Percentiles rank a stretch among this genome's conserved stretches.
Evolutionary conservation across 192 early-diverging fungal species (phyloP).

Genomic region (Podila clonocystis): DNA sequence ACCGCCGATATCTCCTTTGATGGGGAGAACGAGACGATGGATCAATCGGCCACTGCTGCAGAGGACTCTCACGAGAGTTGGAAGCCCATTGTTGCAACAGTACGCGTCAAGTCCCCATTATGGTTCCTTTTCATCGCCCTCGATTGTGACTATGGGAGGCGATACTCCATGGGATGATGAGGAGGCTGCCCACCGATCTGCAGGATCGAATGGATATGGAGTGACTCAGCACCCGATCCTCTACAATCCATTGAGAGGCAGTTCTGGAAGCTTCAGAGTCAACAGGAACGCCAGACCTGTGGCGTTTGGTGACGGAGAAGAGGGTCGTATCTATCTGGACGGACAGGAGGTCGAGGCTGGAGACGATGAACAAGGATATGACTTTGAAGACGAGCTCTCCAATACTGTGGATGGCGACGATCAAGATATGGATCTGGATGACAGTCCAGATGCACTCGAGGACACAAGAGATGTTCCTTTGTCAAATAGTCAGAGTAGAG

Average conservation of each 20-base stretch:
- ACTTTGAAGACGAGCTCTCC: not conserved
- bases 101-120: slow-evolving; percentile 15
- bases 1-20: not conserved
- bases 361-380: not conserved
- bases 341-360: slow-evolving; percentile 13
- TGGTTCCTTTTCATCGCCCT: slow-evolving; percentile 22
- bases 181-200: not conserved
- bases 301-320: slow-evolving; percentile 31
- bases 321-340: slow-evolving; percentile 28
- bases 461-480: no score
- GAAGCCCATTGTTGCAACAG: slow-evolving; percentile 19
- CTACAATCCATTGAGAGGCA: slow-evolving; percentile 44
- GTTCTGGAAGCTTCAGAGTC: slow-evolving; percentile 40
- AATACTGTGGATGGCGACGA: not conserved
- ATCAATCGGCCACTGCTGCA: slow-evolving; percentile 8
- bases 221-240: slow-evolving; percentile 35
- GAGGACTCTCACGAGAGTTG: slow-evolving; percentile 2
- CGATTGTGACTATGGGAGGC: not conserved
- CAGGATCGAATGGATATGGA: slow-evolving; percentile 3
- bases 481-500: no score
- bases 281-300: slow-evolving; percentile 21
- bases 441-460: not conserved
- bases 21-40: slow-evolving; percentile 5
- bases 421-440: not conserved
- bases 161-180: slow-evolving; percentile 19